Evolutionary conservation across 2,329 filamentous ascomycete genomes (phyloP).

Genomic region (Camptophora hylomeconis): DNA sequence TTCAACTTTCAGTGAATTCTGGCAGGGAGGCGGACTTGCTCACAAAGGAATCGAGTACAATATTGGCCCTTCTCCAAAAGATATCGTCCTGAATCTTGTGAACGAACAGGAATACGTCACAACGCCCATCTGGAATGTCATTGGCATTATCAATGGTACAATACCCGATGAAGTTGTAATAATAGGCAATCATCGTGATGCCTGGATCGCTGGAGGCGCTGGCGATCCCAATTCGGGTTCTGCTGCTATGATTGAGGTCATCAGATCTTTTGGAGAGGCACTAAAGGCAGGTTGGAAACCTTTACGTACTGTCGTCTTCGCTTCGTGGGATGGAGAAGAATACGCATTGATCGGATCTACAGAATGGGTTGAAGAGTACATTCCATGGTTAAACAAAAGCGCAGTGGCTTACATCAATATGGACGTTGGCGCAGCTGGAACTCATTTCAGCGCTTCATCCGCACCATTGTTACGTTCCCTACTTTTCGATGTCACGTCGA

Average conservation of each 20-base stretch:
- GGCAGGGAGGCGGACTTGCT: conserved; percentile 60
- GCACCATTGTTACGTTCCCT: conserved; percentile 29
- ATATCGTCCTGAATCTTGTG: conserved; percentile 54
- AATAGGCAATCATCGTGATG: conserved; percentile 41
- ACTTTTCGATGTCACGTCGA: conserved; percentile 28
- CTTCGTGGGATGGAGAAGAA: conserved; percentile 26
- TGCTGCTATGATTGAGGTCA: conserved; percentile 36
- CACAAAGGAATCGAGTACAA: conserved; percentile 76
- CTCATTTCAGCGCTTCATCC: conserved; percentile 25
- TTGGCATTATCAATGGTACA: conserved; percentile 21
- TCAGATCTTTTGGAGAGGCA: conserved; percentile 36
- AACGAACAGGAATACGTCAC: conserved; percentile 48
- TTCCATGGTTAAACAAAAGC: conserved; percentile 29
- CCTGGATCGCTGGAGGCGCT: conserved; percentile 41
- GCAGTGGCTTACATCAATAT: conserved; percentile 39
- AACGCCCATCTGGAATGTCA: conserved; percentile 18
- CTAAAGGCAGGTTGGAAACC: conserved; percentile 39
- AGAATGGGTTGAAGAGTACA: conserved; percentile 38
- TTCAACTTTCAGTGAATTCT: conserved; percentile 57
- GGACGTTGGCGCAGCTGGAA: conserved; percentile 36
- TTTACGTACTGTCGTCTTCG: conserved; percentile 33
- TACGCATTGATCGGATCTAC: conserved; percentile 29
- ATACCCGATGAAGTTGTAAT: conserved; percentile 30
- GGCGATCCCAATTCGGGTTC: conserved; percentile 40
- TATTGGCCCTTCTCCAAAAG: conserved; percentile 65